A percentile compares a stretch with the other conserved stretches of the same genome.
phyloP scores from a whole-genome alignment of 1,139 yeast species.

The Saccharomyces hybrid region DNA sequence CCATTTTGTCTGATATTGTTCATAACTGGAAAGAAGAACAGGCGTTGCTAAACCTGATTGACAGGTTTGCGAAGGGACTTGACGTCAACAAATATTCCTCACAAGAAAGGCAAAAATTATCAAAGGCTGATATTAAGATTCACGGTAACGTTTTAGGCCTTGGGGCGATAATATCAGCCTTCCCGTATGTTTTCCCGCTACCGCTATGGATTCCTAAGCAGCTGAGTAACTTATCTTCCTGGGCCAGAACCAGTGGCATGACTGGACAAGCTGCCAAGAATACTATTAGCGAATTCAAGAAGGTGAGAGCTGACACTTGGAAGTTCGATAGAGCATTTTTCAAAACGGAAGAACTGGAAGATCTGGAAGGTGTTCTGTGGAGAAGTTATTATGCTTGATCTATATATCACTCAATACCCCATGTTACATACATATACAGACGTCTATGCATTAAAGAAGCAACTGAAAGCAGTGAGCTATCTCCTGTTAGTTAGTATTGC shows the following conservation, averaged over 20 bases:
- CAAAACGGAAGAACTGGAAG: conserved; percentile 74
- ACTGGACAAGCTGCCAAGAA: conserved; percentile 84
- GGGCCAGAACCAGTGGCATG: conserved; percentile 59
- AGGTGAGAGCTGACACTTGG: conserved; percentile 95
- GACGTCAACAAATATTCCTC: conserved; percentile 19
- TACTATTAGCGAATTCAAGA: conserved; percentile 75
- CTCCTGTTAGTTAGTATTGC: not conserved
- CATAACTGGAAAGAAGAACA: conserved; percentile 55
- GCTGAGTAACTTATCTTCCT: conserved; percentile 60
- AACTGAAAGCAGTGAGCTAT: not conserved
- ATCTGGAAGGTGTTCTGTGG: conserved; percentile 90
- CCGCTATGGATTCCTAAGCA: conserved; percentile 84
- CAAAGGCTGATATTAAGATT: conserved; percentile 43
- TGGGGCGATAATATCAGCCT: conserved; percentile 84
- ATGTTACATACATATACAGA: not conserved
- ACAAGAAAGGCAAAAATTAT: conserved; percentile 33
- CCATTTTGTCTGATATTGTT: conserved; percentile 71
- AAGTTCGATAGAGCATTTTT: conserved; percentile 77
- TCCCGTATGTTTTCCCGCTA: conserved; percentile 86
- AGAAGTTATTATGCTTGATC: conserved; percentile 76
- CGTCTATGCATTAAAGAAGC: not conserved
- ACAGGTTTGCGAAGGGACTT: conserved; percentile 36
- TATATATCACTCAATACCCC: not conserved
- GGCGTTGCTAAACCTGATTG: conserved; percentile 34
- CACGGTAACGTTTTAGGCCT: conserved; percentile 90